Percentiles rank a stretch among this genome's conserved stretches.
Evolutionary conservation across 192 early-diverging fungal genomes (phyloP).

Genomic region (Backusella sp.): DNA sequence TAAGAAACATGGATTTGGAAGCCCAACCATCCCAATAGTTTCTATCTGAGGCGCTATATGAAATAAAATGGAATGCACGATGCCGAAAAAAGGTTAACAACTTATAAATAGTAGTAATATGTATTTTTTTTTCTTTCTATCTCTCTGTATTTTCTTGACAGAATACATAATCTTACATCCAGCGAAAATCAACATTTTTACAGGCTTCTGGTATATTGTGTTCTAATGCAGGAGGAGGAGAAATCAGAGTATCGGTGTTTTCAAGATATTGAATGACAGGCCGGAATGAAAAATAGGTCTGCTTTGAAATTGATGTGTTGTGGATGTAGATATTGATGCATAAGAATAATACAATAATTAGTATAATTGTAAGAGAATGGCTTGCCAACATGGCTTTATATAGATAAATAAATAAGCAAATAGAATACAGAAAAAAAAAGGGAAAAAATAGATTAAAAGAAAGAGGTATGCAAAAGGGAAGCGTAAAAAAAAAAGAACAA

Average conservation of each 20-base stretch:
- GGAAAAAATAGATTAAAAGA: background rate
- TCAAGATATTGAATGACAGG: background rate
- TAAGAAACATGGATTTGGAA: conserved; percentile 21
- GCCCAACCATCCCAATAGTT: conserved; percentile 23
- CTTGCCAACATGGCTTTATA: background rate
- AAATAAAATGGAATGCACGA: background rate
- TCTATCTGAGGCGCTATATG: conserved; percentile 15
- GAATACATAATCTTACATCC: background rate
- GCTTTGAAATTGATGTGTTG: background rate
- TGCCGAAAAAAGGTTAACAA: background rate
- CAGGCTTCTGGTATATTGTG: background rate
- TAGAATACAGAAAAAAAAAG: background rate
- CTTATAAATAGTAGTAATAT: background rate
- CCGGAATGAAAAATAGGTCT: background rate
- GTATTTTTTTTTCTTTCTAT: background rate
- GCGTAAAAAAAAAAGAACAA: background rate
- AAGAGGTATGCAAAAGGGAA: background rate
- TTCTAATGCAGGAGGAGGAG: background rate
- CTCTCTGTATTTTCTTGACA: background rate
- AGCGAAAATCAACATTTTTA: background rate
- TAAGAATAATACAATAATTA: background rate
- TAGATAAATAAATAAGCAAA: background rate
- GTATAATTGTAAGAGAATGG: background rate
- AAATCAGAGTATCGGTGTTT: background rate
- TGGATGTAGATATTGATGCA: background rate